Base-by-base conservation (phyloP, 805 yeast species). In the Candida qinlingensis region DNA sequence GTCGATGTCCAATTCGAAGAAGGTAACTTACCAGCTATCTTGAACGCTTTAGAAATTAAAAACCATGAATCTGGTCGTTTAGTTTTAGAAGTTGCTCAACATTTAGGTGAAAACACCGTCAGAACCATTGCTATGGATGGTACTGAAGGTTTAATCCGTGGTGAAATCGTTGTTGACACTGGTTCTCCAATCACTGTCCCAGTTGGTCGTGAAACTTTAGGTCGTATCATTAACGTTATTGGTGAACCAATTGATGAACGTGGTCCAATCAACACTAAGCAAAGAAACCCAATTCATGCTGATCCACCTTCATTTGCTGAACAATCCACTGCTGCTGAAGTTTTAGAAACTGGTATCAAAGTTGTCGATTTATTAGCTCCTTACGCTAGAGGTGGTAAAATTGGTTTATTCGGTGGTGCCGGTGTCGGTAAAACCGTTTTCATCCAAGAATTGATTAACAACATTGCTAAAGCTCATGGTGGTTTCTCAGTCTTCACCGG, bases 371-470 rank as follows among this genome's bases (percentile, higher is more conserved):
- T 92, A 71, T 83, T 92, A 63, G 99, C 99, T 65, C 99, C 99
- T 65, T 92, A 92, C 81, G 98, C 99, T 72, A 90, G 97, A 88
- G 99, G 99, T 88, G 99, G 99, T 88, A 92, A 92, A 85, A 92
- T 92, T 89, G 99, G 99, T 85, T 85, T 92, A 71, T 92, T 92
- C 87, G 99, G 99, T 82, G 99, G 99, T 92, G 99, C 99, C 76
- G 99, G 99, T 92, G 99, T 92, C 87, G 99, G 99, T 80, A 92
- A 92, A 79, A 92, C 99, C 76, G 99, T 92, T 59, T 92, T 92
- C 80, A 92, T 92, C 79, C 99, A 92, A 83, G 99, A 92, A 81
- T 84, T 92, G 80, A 92, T 92, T 76, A 92, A 94, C 91, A 92
- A 92, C 84, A 94, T 92, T 71, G 99, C 99, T 73, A 94, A 92